Percentiles rank a stretch among this genome's conserved stretches.
phyloP scores from a whole-genome alignment of 1,139 yeast genomes.

The Blastobotrys petasosporus region DNA sequence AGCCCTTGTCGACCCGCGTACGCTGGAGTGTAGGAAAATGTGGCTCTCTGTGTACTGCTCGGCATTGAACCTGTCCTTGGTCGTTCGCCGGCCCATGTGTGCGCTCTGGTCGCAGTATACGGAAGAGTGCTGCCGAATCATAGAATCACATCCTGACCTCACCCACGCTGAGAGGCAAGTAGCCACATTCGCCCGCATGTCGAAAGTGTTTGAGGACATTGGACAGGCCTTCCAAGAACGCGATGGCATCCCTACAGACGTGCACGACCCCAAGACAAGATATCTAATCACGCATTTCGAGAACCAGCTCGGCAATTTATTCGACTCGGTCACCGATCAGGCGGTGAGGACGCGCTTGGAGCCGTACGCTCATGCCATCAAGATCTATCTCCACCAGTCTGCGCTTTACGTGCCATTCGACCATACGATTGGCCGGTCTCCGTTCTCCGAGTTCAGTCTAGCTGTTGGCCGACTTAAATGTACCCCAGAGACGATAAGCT shows the following conservation, averaged over 20 bases:
- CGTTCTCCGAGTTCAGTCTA: slow-evolving; percentile 34
- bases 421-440: slow-evolving; percentile 31
- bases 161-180: slow-evolving; percentile 32
- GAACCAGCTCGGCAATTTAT: slow-evolving; percentile 14
- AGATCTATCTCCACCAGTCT: slow-evolving; percentile 69
- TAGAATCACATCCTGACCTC: slow-evolving; percentile 38
- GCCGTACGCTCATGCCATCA: slow-evolving; percentile 49
- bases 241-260: slow-evolving; percentile 27
- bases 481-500: slow-evolving; percentile 20
- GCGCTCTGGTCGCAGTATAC: slow-evolving; percentile 47
- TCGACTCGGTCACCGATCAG: neutral
- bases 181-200: slow-evolving; percentile 56
- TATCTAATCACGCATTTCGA: slow-evolving; percentile 25
- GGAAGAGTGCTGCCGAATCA: slow-evolving; percentile 51
- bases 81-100: slow-evolving; percentile 28
- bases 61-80: slow-evolving; percentile 29
- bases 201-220: slow-evolving; percentile 57
- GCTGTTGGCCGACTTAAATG: slow-evolving; percentile 24
- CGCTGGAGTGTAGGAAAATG: slow-evolving; percentile 33
- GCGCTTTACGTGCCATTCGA: slow-evolving; percentile 35
- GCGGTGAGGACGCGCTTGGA: slow-evolving; percentile 12
- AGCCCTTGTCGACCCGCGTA: slow-evolving; percentile 32
- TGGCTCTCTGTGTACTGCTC: slow-evolving; percentile 31
- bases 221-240: slow-evolving; percentile 24
- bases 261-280: slow-evolving; percentile 23